A percentile compares a stretch with the other conserved stretches of the same genome.
Conservation (phyloP, 148 eudicot genomes). For the Linanthus parryae region DNA sequence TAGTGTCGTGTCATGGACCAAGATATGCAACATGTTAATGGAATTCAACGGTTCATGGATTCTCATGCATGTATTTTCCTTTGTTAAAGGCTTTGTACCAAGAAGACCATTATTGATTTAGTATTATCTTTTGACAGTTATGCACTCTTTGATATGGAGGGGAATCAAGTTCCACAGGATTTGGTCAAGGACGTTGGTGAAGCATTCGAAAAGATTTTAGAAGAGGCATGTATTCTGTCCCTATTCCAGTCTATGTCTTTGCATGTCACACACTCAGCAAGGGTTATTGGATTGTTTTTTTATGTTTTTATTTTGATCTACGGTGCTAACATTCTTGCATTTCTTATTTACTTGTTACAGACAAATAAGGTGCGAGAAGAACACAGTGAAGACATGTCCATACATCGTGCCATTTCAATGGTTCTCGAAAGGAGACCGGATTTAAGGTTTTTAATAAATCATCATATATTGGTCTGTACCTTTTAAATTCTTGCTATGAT, state of each 20-base stretch:
- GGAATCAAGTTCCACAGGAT: slow-evolving; percentile 85
- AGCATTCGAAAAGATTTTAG: slow-evolving; percentile 68
- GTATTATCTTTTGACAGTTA: slow-evolving; percentile 46
- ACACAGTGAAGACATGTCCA: slow-evolving; percentile 67
- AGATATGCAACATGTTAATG: neutral
- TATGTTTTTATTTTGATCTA: too few species aligned
- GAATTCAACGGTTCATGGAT: neutral
- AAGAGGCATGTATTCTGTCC: slow-evolving; percentile 87
- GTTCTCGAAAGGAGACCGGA: slow-evolving; percentile 88
- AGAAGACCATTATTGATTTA: too few species aligned
- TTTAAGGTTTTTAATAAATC: slow-evolving; percentile 38
- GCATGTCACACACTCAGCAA: too few species aligned
- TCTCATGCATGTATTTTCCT: too few species aligned
- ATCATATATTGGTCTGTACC: neutral
- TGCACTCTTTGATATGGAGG: slow-evolving; percentile 92
- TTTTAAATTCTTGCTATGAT: neutral
- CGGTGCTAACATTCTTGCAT: too few species aligned
- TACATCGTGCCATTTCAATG: slow-evolving; percentile 59
- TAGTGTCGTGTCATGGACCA: neutral
- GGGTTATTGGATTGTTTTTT: too few species aligned
- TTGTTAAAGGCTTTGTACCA: too few species aligned
- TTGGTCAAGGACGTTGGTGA: slow-evolving; percentile 82
- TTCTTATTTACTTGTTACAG: slow-evolving; percentile 22
- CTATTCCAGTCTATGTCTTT: too few species aligned
- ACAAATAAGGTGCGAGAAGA: slow-evolving; percentile 64